Evolutionary conservation across 768 basidiomycete species (phyloP).

Genomic region (Tulasnella sp.): DNA sequence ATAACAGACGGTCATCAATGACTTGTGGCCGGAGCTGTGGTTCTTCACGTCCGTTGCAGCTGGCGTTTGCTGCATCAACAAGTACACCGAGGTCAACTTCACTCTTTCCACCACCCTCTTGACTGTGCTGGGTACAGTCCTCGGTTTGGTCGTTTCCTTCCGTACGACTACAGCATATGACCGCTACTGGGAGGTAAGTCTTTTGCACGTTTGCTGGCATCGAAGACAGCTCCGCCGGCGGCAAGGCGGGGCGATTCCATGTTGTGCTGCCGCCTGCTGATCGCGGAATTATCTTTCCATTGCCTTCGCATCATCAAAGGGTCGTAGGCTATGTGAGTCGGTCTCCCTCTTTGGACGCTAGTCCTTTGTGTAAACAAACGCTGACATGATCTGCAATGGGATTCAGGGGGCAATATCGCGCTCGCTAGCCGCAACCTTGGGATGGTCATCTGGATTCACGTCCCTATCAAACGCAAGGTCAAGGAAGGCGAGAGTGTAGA

Average conservation of each 20-base stretch:
- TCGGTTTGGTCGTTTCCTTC: constrained; percentile 46
- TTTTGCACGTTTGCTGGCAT: neutral
- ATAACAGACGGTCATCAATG: constrained; percentile 41
- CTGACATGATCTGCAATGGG: neutral
- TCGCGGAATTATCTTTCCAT: neutral
- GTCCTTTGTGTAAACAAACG: neutral
- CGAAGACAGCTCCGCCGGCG: neutral
- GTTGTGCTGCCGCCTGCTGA: neutral
- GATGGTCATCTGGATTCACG: constrained; percentile 19
- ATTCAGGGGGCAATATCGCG: constrained; percentile 11
- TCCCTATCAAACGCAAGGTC: constrained; percentile 3
- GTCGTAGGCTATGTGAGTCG: constrained; percentile 2
- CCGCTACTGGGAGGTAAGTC: constrained; percentile 46
- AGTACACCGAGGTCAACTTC: constrained; percentile 34
- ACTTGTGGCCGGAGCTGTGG: constrained; percentile 26
- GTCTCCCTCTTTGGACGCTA: neutral
- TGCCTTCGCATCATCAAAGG: neutral
- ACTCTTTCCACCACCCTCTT: constrained; percentile 48
- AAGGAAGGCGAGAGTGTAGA: neutral
- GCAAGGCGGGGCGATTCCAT: neutral
- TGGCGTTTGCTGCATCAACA: constrained; percentile 40
- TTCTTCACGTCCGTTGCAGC: constrained; percentile 54
- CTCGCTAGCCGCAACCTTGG: constrained; percentile 13
- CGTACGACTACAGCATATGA: constrained; percentile 66
- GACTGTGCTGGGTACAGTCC: constrained; percentile 63